Evolutionary conservation across 768 basidiomycete genomes (phyloP), one percentile per base, ranked within the genome.

Genomic region (Mycena leptocephala): DNA sequence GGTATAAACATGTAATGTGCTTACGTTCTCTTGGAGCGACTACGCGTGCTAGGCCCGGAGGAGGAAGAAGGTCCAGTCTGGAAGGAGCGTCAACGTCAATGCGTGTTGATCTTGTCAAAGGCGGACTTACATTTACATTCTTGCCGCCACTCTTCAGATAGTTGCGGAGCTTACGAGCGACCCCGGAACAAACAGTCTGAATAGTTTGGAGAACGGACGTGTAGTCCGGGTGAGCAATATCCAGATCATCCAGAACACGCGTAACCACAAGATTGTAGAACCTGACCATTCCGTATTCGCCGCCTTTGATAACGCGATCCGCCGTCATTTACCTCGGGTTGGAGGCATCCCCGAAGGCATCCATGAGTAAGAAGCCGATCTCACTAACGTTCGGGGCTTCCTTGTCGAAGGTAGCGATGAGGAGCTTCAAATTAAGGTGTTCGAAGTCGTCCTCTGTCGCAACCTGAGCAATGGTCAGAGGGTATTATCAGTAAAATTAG

Each of bases 11-110:
- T 59, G 33, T 2, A 20, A 35, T 59, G 58, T 59, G 3, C 58
- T 33, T 59, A 59, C 58, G 32, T 59, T 59, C 58, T 59, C 32
- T 59, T 59, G 58, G 58, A 59, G 16, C 58, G 58, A 59, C 58
- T 59, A 59, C 58, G 58, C 30, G 58, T 59, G 11, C 18, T 32
- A 20, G 58, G 58, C 1, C 58, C 58, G n/a, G n/a, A n/a, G 18
- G 33, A 8, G 11, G 58, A 33, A 5, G 32, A n/a, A 3, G 30
- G 18, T 20, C 20, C 58, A 20, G 32, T 14, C 58, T 59, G 32
- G 5, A 4, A 35, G 26, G 22, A 51, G 4, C 7, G 48, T 51
- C 4, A 51, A 14, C 9, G 14, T 3, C 48, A 24, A 9, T n/a
- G n/a, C n/a, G n/a, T n/a, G 48, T 26, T 51, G 9, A 51, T 8